These are phyloP conservation scores for Ophiostoma triangulosporum DNA, from an alignment of 2,329 filamentous ascomycete species.

Conservation along the genomic window DNA sequence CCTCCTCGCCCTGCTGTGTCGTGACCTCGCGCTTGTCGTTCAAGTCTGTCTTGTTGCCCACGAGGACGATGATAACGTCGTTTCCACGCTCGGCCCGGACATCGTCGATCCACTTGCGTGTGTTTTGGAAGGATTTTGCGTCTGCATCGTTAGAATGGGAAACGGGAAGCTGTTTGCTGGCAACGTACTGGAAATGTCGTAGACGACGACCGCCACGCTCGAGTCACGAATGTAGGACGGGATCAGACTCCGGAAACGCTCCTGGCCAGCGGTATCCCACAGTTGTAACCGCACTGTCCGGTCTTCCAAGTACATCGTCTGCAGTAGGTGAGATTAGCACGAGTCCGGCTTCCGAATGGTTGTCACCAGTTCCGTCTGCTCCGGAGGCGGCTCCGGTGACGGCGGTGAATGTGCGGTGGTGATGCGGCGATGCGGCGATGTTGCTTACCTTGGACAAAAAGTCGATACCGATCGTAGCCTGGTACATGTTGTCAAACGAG, in stretches of 20 bases:
- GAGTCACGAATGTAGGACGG: constrained; percentile 98
- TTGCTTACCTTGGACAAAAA: constrained; percentile 81
- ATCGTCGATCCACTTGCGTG: constrained; percentile 98
- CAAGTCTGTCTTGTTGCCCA: constrained; percentile 98
- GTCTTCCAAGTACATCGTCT: constrained; percentile 99
- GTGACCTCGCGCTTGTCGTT: constrained; percentile 98
- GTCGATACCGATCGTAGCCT: constrained; percentile 98
- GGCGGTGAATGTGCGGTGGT: background rate
- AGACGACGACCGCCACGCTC: constrained; percentile 94
- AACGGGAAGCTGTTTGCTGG: background rate
- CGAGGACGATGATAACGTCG: constrained; percentile 96
- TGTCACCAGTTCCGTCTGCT: background rate
- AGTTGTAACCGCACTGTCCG: constrained; percentile 92
- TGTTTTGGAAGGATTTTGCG: constrained; percentile 95
- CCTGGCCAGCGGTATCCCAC: constrained; percentile 97
- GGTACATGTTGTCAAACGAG: constrained; percentile 99
- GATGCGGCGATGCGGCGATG: background rate
- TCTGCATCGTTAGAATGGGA: too few relatives aligned
- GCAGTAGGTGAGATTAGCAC: constrained; percentile 10
- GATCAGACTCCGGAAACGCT: constrained; percentile 91
- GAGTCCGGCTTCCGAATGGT: background rate
- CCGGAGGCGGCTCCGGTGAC: background rate
- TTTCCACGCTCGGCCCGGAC: constrained; percentile 92
- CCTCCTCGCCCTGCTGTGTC: constrained; percentile 89
- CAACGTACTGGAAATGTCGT: constrained; percentile 77